Conservation (phyloP, 2,329 filamentous ascomycete genomes). For the Trichoderma simmonsii region DNA sequence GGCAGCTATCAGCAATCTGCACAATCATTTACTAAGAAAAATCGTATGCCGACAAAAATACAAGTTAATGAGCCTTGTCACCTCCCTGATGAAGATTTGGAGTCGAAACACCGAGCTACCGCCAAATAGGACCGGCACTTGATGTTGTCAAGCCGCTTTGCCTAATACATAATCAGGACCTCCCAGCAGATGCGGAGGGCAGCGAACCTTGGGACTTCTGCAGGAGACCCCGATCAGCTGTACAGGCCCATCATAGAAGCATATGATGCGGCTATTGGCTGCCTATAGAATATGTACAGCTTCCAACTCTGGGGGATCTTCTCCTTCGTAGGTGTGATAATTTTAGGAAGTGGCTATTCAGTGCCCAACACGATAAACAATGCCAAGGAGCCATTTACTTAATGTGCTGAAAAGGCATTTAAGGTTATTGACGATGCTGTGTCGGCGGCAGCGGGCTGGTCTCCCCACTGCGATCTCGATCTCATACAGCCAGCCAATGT, state of each 20-base stretch:
- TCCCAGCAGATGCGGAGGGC: not conserved
- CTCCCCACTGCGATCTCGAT: not conserved
- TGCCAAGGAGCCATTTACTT: no score
- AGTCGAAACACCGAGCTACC: not conserved
- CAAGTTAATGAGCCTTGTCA: not conserved
- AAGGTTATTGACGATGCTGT: not conserved
- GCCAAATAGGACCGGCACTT: not conserved
- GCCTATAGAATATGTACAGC: not conserved
- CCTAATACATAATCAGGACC: conserved; percentile 16
- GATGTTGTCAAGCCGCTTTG: conserved; percentile 22
- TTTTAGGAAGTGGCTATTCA: not conserved
- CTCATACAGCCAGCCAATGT: not conserved
- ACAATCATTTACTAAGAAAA: not conserved
- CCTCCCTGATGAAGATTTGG: not conserved
- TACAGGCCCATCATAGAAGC: conserved; percentile 20
- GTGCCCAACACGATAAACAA: not conserved
- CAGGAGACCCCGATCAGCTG: conserved; percentile 18
- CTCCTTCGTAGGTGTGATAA: not conserved
- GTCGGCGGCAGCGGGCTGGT: not conserved
- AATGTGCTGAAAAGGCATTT: not conserved
- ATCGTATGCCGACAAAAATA: not conserved
- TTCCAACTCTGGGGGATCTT: not conserved
- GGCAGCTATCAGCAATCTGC: not conserved
- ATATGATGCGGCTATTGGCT: conserved; percentile 6
- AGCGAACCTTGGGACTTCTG: conserved; percentile 12